Percentiles rank a stretch among this genome's conserved stretches.
Conservation (phyloP, 2,329 filamentous ascomycete genomes). For the Fusarium virguliforme region DNA sequence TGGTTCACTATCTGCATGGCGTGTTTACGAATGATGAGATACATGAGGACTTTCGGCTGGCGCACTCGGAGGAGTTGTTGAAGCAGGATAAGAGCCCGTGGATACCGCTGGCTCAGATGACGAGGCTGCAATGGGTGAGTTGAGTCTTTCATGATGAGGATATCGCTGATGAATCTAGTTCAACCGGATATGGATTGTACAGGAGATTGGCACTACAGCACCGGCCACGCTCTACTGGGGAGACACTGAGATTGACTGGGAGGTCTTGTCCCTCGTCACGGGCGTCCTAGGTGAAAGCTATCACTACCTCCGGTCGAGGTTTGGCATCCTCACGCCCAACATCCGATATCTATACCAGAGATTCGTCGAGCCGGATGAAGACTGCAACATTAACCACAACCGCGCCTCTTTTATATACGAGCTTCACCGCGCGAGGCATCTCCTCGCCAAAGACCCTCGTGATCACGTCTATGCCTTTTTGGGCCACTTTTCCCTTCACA, state of each 20-base stretch:
- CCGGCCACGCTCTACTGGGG: conserved; percentile 57
- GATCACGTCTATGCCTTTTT: conserved; percentile 58
- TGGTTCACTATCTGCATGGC: conserved; percentile 50
- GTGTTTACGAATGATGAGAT: conserved; percentile 54
- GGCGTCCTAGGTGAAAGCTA: conserved; percentile 55
- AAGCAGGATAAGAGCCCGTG: conserved; percentile 51
- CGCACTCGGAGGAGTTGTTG: conserved; percentile 52
- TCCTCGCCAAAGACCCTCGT: conserved; percentile 54
- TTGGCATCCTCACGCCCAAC: conserved; percentile 54
- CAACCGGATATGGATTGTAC: conserved; percentile 57
- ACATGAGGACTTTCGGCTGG: conserved; percentile 51
- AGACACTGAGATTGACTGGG: conserved; percentile 54
- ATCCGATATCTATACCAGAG: conserved; percentile 54
- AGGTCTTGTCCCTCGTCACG: conserved; percentile 52
- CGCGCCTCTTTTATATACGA: conserved; percentile 57
- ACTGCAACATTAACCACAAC: conserved; percentile 51
- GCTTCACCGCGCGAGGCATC: conserved; percentile 55
- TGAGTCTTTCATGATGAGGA: neutral
- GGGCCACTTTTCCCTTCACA: conserved; percentile 55
- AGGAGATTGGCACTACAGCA: conserved; percentile 56
- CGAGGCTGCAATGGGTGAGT: conserved; percentile 55
- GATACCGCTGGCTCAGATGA: conserved; percentile 55
- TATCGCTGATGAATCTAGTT: conserved; percentile 49
- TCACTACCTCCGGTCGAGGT: conserved; percentile 53
- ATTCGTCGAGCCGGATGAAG: conserved; percentile 54